Percentiles rank a stretch among this genome's conserved stretches.
These are phyloP conservation scores for Chrysoporthe cubensis DNA, from an alignment of 2,329 filamentous ascomycete species.

Conservation along the genomic window DNA sequence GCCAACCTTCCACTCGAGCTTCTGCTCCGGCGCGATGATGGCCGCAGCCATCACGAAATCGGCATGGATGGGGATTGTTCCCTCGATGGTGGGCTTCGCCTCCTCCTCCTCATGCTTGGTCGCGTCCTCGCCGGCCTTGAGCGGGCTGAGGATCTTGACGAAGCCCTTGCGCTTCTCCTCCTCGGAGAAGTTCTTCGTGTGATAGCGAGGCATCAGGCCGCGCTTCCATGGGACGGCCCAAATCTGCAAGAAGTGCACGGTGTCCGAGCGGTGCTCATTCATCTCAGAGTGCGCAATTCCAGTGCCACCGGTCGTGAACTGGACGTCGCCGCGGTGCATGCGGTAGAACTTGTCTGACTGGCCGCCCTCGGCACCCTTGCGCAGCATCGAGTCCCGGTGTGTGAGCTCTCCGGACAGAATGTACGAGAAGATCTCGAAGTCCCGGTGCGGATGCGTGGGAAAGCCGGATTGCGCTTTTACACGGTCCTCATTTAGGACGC, in stretches of 20 bases:
- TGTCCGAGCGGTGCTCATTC: constrained; percentile 72
- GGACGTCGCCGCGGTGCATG: constrained; percentile 80
- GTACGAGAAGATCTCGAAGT: constrained; percentile 91
- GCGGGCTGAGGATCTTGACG: constrained; percentile 75
- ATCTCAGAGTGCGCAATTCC: constrained; percentile 81
- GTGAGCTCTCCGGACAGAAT: constrained; percentile 85
- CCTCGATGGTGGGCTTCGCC: constrained; percentile 62
- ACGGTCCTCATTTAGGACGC: constrained; percentile 88
- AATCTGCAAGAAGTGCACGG: constrained; percentile 86
- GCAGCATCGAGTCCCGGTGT: constrained; percentile 83
- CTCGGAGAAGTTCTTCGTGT: constrained; percentile 74
- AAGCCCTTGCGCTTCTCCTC: constrained; percentile 72
- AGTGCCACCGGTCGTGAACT: constrained; percentile 87
- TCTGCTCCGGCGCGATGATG: constrained; percentile 67
- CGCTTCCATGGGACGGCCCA: constrained; percentile 81
- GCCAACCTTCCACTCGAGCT: constrained; percentile 75
- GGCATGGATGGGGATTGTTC: constrained; percentile 82
- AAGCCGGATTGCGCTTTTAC: constrained; percentile 77
- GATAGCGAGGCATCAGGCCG: constrained; percentile 75
- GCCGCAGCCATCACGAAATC: constrained; percentile 83
- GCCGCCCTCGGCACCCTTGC: constrained; percentile 65
- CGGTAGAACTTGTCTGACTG: constrained; percentile 68
- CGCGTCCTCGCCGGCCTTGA: constrained; percentile 68
- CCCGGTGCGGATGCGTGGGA: constrained; percentile 81
- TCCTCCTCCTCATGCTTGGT: constrained; percentile 65